phyloP scores from a whole-genome alignment of 164 flowering plant genomes.

The Magnolia changhungtana region DNA sequence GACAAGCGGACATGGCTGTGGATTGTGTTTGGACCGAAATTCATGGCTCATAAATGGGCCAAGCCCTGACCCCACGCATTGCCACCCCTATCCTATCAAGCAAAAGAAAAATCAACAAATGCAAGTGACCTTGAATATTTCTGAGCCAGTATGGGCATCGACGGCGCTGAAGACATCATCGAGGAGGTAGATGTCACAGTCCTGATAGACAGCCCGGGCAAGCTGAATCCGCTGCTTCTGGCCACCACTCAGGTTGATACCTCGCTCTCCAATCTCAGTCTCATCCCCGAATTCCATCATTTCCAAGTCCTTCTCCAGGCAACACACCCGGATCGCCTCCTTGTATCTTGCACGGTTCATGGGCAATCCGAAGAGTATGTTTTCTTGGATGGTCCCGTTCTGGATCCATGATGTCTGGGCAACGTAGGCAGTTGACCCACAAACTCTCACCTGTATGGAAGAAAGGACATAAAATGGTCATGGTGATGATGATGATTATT shows the following conservation, averaged over 20 bases:
- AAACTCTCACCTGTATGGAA: constrained; percentile 63
- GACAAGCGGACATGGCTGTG: no score
- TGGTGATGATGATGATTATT: background rate
- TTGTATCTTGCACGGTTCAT: constrained; percentile 63
- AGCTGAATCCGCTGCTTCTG: constrained; percentile 98
- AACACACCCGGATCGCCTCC: constrained; percentile 70
- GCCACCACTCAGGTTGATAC: constrained; percentile 97
- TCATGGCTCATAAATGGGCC: no score
- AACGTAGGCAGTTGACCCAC: constrained; percentile 90
- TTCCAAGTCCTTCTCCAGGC: constrained; percentile 84
- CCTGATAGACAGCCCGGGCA: constrained; percentile 95
- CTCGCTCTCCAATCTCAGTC: constrained; percentile 98
- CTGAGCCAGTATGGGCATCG: constrained; percentile 98
- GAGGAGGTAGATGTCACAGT: constrained; percentile 82
- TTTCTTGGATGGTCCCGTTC: constrained; percentile 90
- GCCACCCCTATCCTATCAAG: background rate
- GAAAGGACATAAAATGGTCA: background rate
- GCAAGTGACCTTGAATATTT: constrained; percentile 74
- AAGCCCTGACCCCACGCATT: background rate
- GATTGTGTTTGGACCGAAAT: no score
- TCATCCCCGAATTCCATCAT: constrained; percentile 98
- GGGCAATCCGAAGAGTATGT: constrained; percentile 79
- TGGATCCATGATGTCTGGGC: constrained; percentile 99
- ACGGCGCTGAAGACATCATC: constrained; percentile 98
- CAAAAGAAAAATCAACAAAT: background rate